A percentile compares a stretch with the other conserved stretches of the same genome.
Conservation (phyloP, 768 basidiomycete species). For the Boletales sp. region DNA sequence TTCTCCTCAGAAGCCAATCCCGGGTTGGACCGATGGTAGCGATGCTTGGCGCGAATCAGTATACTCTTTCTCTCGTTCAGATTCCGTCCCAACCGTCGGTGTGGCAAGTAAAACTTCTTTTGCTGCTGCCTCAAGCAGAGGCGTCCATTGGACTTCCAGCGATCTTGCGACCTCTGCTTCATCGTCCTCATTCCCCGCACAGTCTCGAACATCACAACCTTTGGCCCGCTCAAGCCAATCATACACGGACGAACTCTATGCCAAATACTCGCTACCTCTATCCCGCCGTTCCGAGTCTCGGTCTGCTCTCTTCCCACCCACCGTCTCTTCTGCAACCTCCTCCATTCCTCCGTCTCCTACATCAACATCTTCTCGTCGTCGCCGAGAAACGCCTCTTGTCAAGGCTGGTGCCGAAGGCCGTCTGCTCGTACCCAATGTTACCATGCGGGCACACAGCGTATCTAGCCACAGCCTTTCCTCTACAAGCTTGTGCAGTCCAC, state of each 20-base stretch:
- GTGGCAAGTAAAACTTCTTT: constrained; percentile 37
- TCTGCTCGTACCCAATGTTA: constrained; percentile 51
- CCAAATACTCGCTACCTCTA: constrained; percentile 54
- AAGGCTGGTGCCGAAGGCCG: constrained; percentile 61
- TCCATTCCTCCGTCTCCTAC: constrained; percentile 37
- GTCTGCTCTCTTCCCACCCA: constrained; percentile 35
- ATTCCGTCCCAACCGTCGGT: constrained; percentile 30
- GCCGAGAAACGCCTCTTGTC: constrained; percentile 54
- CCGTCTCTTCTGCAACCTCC: constrained; percentile 33
- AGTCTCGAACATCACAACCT: constrained; percentile 21
- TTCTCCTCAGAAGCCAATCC: constrained; percentile 42
- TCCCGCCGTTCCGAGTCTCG: constrained; percentile 54
- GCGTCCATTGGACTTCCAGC: constrained; percentile 47
- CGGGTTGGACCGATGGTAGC: constrained; percentile 68
- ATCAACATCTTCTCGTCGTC: constrained; percentile 32
- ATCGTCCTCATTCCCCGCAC: constrained; percentile 23
- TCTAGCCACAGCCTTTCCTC: constrained; percentile 32
- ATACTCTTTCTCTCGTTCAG: constrained; percentile 49
- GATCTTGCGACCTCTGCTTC: constrained; percentile 23
- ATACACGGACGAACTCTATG: constrained; percentile 46
- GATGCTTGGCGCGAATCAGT: constrained; percentile 65
- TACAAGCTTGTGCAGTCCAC: constrained; percentile 32
- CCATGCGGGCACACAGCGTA: constrained; percentile 30
- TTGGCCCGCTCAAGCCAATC: constrained; percentile 28
- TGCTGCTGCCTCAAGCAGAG: constrained; percentile 48